Evolutionary conservation across 2,329 filamentous ascomycete species (phyloP).

Genomic region (Cytospora paraplurivora): DNA sequence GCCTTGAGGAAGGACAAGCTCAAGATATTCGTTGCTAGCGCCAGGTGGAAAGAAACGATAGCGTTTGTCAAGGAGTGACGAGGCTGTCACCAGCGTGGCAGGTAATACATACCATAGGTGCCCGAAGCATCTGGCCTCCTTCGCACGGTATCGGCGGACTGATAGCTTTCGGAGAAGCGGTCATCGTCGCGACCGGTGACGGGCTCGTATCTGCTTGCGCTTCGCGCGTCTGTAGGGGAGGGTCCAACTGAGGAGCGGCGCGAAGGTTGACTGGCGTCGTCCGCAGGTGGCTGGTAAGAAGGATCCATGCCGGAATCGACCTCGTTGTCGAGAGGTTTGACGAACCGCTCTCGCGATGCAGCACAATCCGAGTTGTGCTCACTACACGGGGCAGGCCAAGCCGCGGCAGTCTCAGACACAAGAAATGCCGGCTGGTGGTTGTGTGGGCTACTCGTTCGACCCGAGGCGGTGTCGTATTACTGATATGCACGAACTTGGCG

Average conservation of each 20-base stretch:
- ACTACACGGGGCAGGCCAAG: slow-evolving; percentile 6
- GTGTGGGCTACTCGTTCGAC: slow-evolving; percentile 4
- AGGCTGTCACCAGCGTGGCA: slow-evolving; percentile 14
- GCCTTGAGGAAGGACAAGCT: slow-evolving; percentile 13
- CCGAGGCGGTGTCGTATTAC: slow-evolving; percentile 11
- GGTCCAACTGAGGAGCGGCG: slow-evolving; percentile 38
- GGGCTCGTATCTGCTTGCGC: slow-evolving; percentile 42
- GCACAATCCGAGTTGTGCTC: slow-evolving; percentile 8
- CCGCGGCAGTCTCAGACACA: slow-evolving; percentile 13
- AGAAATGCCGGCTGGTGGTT: slow-evolving; percentile 1
- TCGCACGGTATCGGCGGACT: slow-evolving; percentile 62
- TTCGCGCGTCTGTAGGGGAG: slow-evolving; percentile 55
- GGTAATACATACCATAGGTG: slow-evolving; percentile 53
- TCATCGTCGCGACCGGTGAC: slow-evolving; percentile 44
- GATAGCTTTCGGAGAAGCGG: slow-evolving; percentile 54
- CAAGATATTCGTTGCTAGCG: not conserved
- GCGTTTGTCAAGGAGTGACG: slow-evolving; percentile 16
- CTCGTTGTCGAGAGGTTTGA: not conserved
- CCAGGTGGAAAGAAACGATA: slow-evolving; percentile 1
- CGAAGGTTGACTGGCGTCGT: slow-evolving; percentile 18
- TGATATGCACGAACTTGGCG: slow-evolving; percentile 11
- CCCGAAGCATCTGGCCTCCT: slow-evolving; percentile 53
- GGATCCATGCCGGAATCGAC: slow-evolving; percentile 47
- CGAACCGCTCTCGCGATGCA: not conserved
- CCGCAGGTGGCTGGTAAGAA: slow-evolving; percentile 34